Evolutionary conservation across 164 flowering plant genomes (phyloP), one percentile per base, ranked within the genome.

Genomic region (Akebia trifoliata): DNA sequence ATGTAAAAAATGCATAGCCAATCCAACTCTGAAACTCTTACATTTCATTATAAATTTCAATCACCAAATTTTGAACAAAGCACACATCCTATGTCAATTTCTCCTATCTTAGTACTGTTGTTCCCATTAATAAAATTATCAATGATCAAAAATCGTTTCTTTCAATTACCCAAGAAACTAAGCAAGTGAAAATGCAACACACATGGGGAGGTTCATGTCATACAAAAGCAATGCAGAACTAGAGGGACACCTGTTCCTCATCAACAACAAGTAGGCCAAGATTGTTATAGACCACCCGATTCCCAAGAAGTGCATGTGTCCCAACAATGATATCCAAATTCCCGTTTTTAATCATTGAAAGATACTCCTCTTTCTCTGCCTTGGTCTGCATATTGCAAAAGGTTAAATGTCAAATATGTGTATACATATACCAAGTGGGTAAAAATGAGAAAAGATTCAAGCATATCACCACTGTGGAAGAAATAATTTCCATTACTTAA

Each of bases 261-360:
- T 93, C 98, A 54, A 93, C 98, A 40, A 89, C 94, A 61, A 89
- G 88, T 53, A 93, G 83, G 60, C 98, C 98, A 42, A 93, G 81
- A 63, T 84, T 93, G 64, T 68, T 85, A 66, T 93, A 93, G 14
- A 78, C 95, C 69, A 93, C 95, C 43, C 95, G 87, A 72, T 55
- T 78, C 59, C 98, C 98, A 61, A 93, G 89, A 74, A 93, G 96
- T 9, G 98, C 76, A 72, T 93, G 98, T 65, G 98, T 93, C 49
- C 98, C 98, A 64, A 93, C 95, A 63, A 83, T 78, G 57, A 93
- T 93, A 66, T 85, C 74, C 62, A 93, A 69, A 24, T 77, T 61
- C 24, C 98, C 98, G 59, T 72, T 28, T 78, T 82, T 82, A 36
- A 93, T 93, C 98, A 80, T 83, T 57, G 60, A 57, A 50, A 85